Percentiles rank a stretch among this genome's conserved stretches.
Conservation (phyloP, 2,329 filamentous ascomycete genomes). For the Thielaviopsis euricoi region DNA sequence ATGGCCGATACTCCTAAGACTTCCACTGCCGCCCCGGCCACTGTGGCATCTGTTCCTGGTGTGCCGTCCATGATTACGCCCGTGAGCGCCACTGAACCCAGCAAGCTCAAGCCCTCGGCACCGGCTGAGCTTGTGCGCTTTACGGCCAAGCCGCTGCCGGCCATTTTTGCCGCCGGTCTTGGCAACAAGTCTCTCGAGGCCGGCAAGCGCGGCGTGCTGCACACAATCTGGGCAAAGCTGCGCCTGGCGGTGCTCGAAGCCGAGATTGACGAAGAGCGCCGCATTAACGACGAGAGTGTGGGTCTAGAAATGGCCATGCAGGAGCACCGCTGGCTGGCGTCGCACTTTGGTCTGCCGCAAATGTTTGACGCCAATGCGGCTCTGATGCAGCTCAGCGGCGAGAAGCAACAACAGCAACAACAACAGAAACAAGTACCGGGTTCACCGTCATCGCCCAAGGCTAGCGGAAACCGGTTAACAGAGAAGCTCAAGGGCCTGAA, state of each 20-base stretch:
- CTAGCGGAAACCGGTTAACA: conserved; percentile 3
- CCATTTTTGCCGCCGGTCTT: conserved; percentile 67
- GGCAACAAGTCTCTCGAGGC: conserved; percentile 43
- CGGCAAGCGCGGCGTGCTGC: conserved; percentile 66
- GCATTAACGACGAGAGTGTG: conserved; percentile 62
- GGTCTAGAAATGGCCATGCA: conserved; percentile 70
- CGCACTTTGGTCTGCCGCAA: conserved; percentile 51
- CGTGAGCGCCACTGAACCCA: conserved; percentile 13
- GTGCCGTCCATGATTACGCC: conserved; percentile 7
- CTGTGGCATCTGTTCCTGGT: background rate
- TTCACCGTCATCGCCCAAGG: background rate
- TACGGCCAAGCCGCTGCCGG: conserved; percentile 62
- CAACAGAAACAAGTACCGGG: background rate
- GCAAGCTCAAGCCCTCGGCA: conserved; percentile 12
- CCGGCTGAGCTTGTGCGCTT: conserved; percentile 18
- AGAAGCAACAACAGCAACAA: background rate
- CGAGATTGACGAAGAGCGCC: conserved; percentile 61
- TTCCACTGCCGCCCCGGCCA: background rate
- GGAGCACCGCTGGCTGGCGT: conserved; percentile 72
- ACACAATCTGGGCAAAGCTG: conserved; percentile 82
- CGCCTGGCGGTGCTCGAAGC: conserved; percentile 56
- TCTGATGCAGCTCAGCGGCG: conserved; percentile 10
- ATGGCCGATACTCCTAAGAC: conserved; percentile 15
- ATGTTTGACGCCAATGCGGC: conserved; percentile 20
- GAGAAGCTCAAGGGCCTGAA: conserved; percentile 11